Conservation (phyloP, 768 basidiomycete genomes). For the Daedaleopsis sinensis region DNA sequence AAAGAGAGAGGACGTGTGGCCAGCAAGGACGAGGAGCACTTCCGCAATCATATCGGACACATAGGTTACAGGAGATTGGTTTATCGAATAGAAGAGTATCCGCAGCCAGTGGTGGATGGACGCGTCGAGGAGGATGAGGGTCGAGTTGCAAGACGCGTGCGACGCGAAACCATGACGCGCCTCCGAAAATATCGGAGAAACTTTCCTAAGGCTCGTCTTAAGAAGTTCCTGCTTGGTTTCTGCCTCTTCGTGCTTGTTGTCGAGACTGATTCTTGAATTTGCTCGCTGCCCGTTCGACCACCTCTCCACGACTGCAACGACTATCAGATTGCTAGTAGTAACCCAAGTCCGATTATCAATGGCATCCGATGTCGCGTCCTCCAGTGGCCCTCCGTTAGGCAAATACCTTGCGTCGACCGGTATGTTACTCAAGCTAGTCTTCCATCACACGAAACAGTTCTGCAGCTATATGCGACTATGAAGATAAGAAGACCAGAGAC, state of each 20-base stretch:
- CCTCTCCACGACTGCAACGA: too few relatives aligned
- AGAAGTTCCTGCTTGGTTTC: too few relatives aligned
- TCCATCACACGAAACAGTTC: constrained; percentile 5
- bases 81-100: not conserved
- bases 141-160: not conserved
- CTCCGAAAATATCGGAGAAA: constrained; percentile 20
- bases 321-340: not conserved
- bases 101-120: not conserved
- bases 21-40: constrained; percentile 82
- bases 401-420: constrained; percentile 94
- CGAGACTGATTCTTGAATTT: too few relatives aligned
- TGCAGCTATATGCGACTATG: not conserved
- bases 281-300: too few relatives aligned
- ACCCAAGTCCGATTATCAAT: constrained; percentile 18
- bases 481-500: constrained; percentile 92
- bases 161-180: constrained; percentile 1
- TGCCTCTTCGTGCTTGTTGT: too few relatives aligned
- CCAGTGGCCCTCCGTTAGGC: constrained; percentile 65
- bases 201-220: constrained; percentile 10
- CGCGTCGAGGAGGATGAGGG: not conserved
- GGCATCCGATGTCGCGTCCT: constrained; percentile 35
- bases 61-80: too few relatives aligned
- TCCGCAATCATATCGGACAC: constrained; percentile 76
- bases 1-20: constrained; percentile 87
- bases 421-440: constrained; percentile 35